Evolutionary conservation across 495 filamentous ascomycete species (phyloP).

Genomic region (Penicillium cinerascens): DNA sequence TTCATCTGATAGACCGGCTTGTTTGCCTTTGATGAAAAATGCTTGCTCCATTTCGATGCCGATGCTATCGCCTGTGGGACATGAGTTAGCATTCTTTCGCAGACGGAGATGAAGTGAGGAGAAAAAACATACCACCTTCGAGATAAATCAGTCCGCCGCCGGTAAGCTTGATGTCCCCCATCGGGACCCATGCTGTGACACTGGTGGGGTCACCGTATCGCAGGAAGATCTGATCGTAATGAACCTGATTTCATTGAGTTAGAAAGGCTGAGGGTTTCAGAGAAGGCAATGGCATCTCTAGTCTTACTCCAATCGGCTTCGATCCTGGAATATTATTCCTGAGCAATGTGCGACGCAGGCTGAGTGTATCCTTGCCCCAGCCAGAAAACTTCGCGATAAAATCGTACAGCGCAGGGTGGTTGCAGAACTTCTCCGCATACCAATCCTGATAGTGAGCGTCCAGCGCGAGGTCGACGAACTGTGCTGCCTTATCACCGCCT

Average conservation of each 20-base stretch:
- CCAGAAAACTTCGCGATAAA: constrained; percentile 53
- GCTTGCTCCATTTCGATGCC: constrained; percentile 47
- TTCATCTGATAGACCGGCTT: constrained; percentile 45
- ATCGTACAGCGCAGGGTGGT: constrained; percentile 48
- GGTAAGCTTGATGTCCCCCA: constrained; percentile 54
- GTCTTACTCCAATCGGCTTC: constrained; percentile 54
- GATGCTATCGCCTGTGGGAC: constrained; percentile 28
- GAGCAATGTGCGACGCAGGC: constrained; percentile 46
- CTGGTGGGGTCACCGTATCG: constrained; percentile 53
- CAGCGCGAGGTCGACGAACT: constrained; percentile 54
- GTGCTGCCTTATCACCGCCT: constrained; percentile 37
- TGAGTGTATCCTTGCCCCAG: constrained; percentile 52
- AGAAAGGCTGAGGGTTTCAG: not conserved
- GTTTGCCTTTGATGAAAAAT: constrained; percentile 43
- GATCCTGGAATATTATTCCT: constrained; percentile 58
- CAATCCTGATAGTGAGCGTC: constrained; percentile 55
- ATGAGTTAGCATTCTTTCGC: constrained; percentile 1
- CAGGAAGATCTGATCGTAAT: constrained; percentile 68
- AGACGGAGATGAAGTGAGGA: not conserved
- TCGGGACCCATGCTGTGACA: constrained; percentile 63
- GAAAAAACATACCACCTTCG: constrained; percentile 40
- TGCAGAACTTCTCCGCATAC: constrained; percentile 56
- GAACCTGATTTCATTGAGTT: constrained; percentile 10
- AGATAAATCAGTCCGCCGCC: constrained; percentile 63
- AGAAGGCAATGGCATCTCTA: not conserved